Conservation (phyloP, 805 yeast species). For the Saccharomycopsis sp. region DNA sequence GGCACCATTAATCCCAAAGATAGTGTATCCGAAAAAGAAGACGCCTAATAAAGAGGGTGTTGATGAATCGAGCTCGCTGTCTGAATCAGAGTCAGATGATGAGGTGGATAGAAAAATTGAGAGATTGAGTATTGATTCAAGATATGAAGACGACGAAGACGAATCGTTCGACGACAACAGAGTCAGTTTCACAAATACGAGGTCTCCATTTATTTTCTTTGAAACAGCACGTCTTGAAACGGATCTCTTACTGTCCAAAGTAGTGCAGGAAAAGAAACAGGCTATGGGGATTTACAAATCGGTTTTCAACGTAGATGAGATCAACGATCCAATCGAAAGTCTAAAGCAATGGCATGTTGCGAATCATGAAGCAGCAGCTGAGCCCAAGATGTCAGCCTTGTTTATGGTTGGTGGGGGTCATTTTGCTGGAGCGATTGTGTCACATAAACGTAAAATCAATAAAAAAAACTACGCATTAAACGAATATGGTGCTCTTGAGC, state of each 20-base stretch:
- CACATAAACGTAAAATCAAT: conserved; percentile 54
- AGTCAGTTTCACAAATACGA: conserved; percentile 54
- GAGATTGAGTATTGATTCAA: conserved; percentile 23
- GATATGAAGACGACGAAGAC: conserved; percentile 22
- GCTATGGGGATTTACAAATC: conserved; percentile 67
- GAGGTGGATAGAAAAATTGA: conserved; percentile 21
- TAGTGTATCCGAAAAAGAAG: conserved; percentile 3
- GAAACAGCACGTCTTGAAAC: conserved; percentile 35
- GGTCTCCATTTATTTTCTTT: conserved; percentile 63
- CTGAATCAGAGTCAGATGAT: conserved; percentile 6
- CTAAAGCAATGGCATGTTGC: conserved; percentile 34
- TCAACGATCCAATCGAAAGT: conserved; percentile 43
- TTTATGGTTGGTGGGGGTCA: conserved; percentile 98
- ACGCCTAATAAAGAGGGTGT: conserved; percentile 7
- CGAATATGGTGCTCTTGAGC: conserved; percentile 43
- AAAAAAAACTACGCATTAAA: conserved; percentile 47
- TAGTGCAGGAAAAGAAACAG: conserved; percentile 28
- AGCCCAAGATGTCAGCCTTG: conserved; percentile 54
- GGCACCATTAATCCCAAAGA: neutral
- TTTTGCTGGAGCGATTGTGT: conserved; percentile 90
- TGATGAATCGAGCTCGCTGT: conserved; percentile 7
- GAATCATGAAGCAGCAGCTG: conserved; percentile 18
- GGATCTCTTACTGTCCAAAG: neutral
- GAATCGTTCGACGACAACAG: conserved; percentile 30
- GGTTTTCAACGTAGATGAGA: conserved; percentile 39